These are phyloP conservation scores for Paraurostyla sp. DNA, from an alignment of 73 alveolate genomes.

Conservation along the genomic window DNA sequence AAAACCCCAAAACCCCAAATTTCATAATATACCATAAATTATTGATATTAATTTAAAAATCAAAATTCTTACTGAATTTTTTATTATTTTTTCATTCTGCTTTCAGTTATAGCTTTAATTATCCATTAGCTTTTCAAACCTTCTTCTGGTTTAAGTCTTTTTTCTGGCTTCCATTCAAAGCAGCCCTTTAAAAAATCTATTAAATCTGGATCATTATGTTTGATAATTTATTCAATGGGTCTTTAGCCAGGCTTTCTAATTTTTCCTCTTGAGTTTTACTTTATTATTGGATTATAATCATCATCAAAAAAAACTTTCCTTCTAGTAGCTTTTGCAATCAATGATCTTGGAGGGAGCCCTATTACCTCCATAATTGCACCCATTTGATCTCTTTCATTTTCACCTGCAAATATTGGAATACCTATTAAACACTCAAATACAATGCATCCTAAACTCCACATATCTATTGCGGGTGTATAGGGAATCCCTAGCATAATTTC, in stretches of 20 bases:
- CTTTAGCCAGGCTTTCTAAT: constrained; percentile 71
- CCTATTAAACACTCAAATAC: constrained; percentile 93
- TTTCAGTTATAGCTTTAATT: constrained; percentile 50
- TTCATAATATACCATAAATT: no score
- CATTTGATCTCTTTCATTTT: constrained; percentile 87
- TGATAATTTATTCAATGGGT: constrained; percentile 31
- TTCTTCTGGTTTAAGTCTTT: constrained; percentile 79
- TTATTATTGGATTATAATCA: constrained; percentile 75
- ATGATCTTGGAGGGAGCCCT: constrained; percentile 87
- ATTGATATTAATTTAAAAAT: no score
- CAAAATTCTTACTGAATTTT: no score
- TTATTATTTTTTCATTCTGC: constrained; percentile 25
- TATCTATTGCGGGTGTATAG: constrained; percentile 95
- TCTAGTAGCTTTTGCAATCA: constrained; percentile 77
- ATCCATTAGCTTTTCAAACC: constrained; percentile 89
- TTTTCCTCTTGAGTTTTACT: constrained; percentile 76
- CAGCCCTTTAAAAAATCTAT: constrained; percentile 67
- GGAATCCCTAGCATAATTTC: constrained; percentile 96
- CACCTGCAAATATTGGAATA: constrained; percentile 94
- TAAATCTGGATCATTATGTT: constrained; percentile 55
- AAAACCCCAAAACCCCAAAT: no score
- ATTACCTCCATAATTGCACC: constrained; percentile 85
- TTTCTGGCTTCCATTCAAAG: constrained; percentile 88
- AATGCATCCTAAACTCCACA: constrained; percentile 98
- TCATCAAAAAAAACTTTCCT: constrained; percentile 83